Base-by-base conservation (phyloP, 331 rosid species). In the Rhamnella rubrinervis region DNA sequence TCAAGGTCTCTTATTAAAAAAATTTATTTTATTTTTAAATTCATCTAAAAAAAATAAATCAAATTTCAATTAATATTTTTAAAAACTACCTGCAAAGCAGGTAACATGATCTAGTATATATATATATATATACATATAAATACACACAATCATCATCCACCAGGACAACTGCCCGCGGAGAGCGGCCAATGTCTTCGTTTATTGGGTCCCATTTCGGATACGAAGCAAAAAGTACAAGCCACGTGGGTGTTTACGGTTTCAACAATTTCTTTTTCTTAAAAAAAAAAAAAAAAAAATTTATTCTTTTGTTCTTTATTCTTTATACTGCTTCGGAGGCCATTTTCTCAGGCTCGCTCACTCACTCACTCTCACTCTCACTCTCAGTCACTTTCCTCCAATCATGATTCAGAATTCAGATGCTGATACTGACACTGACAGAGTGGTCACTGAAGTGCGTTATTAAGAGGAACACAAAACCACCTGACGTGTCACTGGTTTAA, bases 341-440 rank as follows among this genome's bases (percentile, higher is more conserved):
- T 58, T 14, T 60, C 59, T 56, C 77, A 31, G 70, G 31, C 31
- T 26, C 52, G 25, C 28, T 55, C 23, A 23, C 23, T 23, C 15
- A 44, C 66, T 72, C 61, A 59, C 67, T 55, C 71, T 44, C 70
- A 23, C 15, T 52, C 66, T 72, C 61, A 59, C 67, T 53, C 71
- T 44, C 70, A 41, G 72, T 75, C 83, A 68, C 73, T 67, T 60
- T 65, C 75, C 35, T 31, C 73, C 66, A 75, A 73, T 25, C 66
- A 70, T 67, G 23, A 68, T 63, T 31, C 35, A 31, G 5, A 2
- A 31, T 31, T 31, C 35, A 31, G 35, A 31, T 4, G 0, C 64
- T 66, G 70, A 80, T 66, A 39, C 83, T 71, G 81, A 78, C 40
- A 53, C 77, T 59, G 83, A 84, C 78, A 74, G 39, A 50, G 77